A percentile compares a stretch with the other conserved stretches of the same genome.
Evolutionary conservation across 352 stramenopile genomes (phyloP).

Genomic region (Pythium volutum): DNA sequence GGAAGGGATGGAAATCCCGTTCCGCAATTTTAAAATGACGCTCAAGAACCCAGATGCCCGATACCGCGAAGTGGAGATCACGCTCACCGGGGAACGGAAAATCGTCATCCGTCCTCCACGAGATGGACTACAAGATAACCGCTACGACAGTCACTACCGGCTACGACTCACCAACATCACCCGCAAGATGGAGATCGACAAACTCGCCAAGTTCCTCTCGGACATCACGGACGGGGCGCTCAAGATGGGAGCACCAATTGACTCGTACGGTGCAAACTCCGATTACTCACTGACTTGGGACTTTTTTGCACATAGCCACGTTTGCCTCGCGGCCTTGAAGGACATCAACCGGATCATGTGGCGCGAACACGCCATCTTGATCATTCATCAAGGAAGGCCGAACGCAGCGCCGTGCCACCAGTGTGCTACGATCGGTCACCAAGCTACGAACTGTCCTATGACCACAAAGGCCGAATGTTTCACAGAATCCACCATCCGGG

Average conservation of each 20-base stretch:
- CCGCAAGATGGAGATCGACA: no score
- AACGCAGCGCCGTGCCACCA: conserved; percentile 3
- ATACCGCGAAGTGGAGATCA: no score
- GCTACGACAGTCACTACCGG: no score
- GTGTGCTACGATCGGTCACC: neutral
- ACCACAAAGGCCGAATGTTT: neutral
- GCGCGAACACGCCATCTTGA: neutral
- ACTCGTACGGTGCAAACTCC: conserved; percentile 4
- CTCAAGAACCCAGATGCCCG: conserved; percentile 7
- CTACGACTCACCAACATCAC: no score
- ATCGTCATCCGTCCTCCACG: neutral
- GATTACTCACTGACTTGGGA: conserved; percentile 8
- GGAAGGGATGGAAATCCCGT: conserved; percentile 2
- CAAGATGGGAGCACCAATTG: neutral
- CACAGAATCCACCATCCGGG: no score
- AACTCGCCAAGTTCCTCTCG: no score
- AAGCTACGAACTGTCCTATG: neutral
- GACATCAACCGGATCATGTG: conserved; percentile 10
- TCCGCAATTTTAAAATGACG: neutral
- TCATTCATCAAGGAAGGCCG: neutral
- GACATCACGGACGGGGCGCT: no score
- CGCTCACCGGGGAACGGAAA: neutral
- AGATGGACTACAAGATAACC: conserved; percentile 7
- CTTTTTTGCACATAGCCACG: neutral
- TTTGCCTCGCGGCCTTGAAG: neutral